Conservation (phyloP, 2,329 filamentous ascomycete species). For the Aspergillus fructus region DNA sequence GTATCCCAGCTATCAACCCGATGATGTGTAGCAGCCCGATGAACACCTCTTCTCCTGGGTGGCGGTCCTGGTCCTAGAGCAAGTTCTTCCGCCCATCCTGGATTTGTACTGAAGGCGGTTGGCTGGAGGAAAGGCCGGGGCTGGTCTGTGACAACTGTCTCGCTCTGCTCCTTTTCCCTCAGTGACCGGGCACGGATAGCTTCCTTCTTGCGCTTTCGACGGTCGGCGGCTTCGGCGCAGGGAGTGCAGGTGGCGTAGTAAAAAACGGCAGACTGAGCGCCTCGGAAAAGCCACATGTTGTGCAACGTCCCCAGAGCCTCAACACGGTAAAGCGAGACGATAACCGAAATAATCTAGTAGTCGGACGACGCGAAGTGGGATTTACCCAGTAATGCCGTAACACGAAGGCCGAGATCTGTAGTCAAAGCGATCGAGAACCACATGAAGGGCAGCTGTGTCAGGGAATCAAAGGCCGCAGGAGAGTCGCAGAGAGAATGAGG, state of each 20-base stretch:
- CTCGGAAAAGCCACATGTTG: slow-evolving; percentile 49
- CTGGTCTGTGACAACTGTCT: slow-evolving; percentile 60
- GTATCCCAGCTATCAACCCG: slow-evolving; percentile 60
- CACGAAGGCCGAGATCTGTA: slow-evolving; percentile 24
- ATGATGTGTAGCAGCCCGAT: slow-evolving; percentile 38
- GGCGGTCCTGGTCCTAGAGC: slow-evolving; percentile 76
- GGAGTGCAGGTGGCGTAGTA: slow-evolving; percentile 51
- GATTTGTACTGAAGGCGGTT: slow-evolving; percentile 77
- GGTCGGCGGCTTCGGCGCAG: slow-evolving; percentile 69
- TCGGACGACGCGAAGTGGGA: slow-evolving; percentile 18
- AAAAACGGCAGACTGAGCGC: slow-evolving; percentile 51
- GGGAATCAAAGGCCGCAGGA: slow-evolving; percentile 9
- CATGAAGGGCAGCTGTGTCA: slow-evolving; percentile 34
- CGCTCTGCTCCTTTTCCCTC: slow-evolving; percentile 62
- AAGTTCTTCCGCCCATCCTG: slow-evolving; percentile 87
- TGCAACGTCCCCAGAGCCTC: not conserved
- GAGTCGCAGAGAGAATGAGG: not conserved
- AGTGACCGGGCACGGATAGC: slow-evolving; percentile 67
- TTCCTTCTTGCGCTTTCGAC: slow-evolving; percentile 68
- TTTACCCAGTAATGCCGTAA: slow-evolving; percentile 24
- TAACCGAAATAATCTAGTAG: not conserved
- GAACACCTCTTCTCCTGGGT: slow-evolving; percentile 57
- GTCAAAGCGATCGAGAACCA: slow-evolving; percentile 26
- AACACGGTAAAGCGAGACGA: not conserved
- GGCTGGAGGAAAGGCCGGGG: slow-evolving; percentile 76